Evolutionary conservation across 2,329 filamentous ascomycete genomes (phyloP).

Genomic region (Pseudopithomyces maydicus): DNA sequence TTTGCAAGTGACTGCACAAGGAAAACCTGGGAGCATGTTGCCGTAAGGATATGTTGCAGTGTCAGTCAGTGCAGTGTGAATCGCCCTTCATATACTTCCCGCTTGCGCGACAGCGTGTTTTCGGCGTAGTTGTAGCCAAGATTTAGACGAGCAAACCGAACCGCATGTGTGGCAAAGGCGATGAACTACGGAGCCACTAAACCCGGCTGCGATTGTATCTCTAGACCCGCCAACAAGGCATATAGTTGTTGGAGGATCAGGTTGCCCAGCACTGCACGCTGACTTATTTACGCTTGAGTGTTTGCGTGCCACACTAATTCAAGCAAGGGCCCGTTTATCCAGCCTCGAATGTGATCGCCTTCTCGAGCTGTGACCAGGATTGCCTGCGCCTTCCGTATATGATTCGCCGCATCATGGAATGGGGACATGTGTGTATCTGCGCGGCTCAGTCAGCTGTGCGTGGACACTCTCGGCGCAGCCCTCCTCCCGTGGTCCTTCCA

Average conservation of each 20-base stretch:
- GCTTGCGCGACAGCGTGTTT: not conserved
- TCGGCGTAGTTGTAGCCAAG: conserved; percentile 2
- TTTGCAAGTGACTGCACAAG: not conserved
- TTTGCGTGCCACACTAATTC: conserved; percentile 29
- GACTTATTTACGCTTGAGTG: conserved; percentile 25
- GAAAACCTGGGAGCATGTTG: not conserved
- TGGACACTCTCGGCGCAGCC: not conserved
- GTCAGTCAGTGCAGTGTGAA: not conserved
- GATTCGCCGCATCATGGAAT: conserved; percentile 7
- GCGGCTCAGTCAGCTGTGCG: conserved; percentile 35
- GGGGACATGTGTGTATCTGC: conserved; percentile 24
- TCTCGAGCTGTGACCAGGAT: conserved; percentile 18
- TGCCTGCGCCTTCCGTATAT: not conserved
- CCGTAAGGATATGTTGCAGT: not conserved
- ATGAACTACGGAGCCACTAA: conserved; percentile 23
- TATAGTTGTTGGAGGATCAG: conserved; percentile 15
- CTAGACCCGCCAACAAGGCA: conserved; percentile 26
- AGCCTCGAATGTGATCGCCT: conserved; percentile 25
- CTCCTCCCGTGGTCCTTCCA: not conserved
- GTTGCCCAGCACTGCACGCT: conserved; percentile 26
- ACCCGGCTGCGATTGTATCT: conserved; percentile 17
- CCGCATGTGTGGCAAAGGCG: conserved; percentile 31
- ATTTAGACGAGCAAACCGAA: conserved; percentile 9
- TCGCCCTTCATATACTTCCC: not conserved
- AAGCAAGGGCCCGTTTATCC: conserved; percentile 16